These are phyloP conservation scores for Tulasnella sp. DNA, from an alignment of 768 basidiomycete genomes.

Conservation along the genomic window DNA sequence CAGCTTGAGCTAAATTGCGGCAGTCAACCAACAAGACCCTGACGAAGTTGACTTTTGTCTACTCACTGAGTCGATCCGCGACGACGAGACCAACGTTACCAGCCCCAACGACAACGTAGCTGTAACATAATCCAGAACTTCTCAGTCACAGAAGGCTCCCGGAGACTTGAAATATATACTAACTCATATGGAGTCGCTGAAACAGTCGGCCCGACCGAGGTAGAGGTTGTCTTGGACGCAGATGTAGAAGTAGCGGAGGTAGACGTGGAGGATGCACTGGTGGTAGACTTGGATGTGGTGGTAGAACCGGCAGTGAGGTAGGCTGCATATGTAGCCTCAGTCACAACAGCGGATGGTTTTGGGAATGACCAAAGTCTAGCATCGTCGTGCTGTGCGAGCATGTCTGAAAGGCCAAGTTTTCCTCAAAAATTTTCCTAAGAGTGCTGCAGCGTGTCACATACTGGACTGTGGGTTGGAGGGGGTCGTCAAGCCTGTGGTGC, in stretches of 20 bases:
- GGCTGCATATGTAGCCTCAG: background rate
- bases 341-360: background rate
- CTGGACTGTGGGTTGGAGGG: conserved; percentile 36
- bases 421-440: too few species aligned
- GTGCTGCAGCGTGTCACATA: background rate
- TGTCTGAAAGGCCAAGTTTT: too few species aligned
- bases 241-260: conserved; percentile 17
- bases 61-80: conserved; percentile 38
- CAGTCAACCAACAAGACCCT: background rate
- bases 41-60: background rate
- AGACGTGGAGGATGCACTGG: conserved; percentile 30
- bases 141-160: background rate
- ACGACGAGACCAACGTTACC: conserved; percentile 48
- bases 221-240: conserved; percentile 40
- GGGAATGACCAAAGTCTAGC: background rate
- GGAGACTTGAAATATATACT: background rate
- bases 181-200: conserved; percentile 21
- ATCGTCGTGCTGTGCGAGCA: conserved; percentile 1
- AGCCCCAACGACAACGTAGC: conserved; percentile 36
- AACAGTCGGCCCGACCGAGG: conserved; percentile 24
- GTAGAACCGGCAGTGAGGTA: background rate
- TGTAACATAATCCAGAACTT: background rate
- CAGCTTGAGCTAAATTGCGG: conserved; percentile 34
- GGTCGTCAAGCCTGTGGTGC: conserved; percentile 29
- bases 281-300: conserved; percentile 18